Evolutionary conservation across 2,329 filamentous ascomycete species (phyloP), one percentile per base, ranked within the genome.

Genomic region (Microdochium trichocladiopsis): DNA sequence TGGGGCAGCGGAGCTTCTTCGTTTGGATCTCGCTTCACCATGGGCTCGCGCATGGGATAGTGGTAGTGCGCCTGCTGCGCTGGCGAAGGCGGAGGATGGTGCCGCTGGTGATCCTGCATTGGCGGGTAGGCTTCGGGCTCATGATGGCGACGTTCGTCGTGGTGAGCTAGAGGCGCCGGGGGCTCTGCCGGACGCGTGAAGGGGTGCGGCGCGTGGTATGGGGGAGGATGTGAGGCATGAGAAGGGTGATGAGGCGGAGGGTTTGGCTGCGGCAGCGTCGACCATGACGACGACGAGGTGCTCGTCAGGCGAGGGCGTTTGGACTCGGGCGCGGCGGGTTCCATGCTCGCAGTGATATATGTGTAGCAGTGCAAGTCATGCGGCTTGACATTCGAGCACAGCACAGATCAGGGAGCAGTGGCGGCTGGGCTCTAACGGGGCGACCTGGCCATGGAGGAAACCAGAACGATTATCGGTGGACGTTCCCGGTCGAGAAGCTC

Each of bases 141-240:
- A 76, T 79, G 74, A 61, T 77, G 76, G 59, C 78, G 77, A 65
- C 78, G 78, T 60, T 82, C 78, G 61, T 82, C 75, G 69, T 67
- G 59, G 53, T 72, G 72, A 62, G 74, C 70, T 55, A 70, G 63
- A 57, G 67, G 68, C 57, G 69, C 60, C 53, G 66, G 62, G 52
- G 66, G 61, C 58, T 71, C 69, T 57, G 65, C 61, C 50, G 69
- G 66, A 56, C 69, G 68, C 52, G 69, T 61, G 62, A 65, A 73
- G 57, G 68, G 62, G 56, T 60, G 55, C 52, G 61, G 59, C 31
- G 60, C 57, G 45, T 48, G 55, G 51, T 65, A 64, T 36, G 64
- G 58, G 49, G 57, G 58, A 51, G 65, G 66, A 54, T 68, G 67
- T 36, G 64, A 57, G 48, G 57, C 57, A 51, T 64, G 67, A 53